These are phyloP conservation scores for Arabidopsis hybrid DNA, from an alignment of 441 rosid species.

Conservation along the genomic window DNA sequence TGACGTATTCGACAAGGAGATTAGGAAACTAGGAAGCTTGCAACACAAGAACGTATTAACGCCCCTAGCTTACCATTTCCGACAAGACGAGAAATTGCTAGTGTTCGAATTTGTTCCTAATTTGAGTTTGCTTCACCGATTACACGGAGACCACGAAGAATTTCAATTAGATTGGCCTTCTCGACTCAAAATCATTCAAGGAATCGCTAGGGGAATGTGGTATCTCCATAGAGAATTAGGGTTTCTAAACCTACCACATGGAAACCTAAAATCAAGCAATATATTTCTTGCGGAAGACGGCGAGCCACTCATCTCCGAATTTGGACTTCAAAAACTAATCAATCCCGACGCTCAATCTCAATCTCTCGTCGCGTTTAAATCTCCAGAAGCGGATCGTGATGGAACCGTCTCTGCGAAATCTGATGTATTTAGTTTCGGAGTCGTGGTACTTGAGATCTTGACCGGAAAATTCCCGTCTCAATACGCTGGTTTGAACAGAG, in stretches of 20 bases:
- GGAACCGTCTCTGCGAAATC: conserved; percentile 58
- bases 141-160: conserved; percentile 64
- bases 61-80: conserved; percentile 72
- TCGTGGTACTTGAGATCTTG: conserved; percentile 72
- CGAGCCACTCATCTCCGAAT: conserved; percentile 69
- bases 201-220: conserved; percentile 66
- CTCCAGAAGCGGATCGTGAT: conserved; percentile 58
- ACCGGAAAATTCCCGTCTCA: conserved; percentile 74
- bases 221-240: conserved; percentile 62
- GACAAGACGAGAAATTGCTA: conserved; percentile 72
- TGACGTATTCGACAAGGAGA: conserved; percentile 62
- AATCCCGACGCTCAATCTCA: conserved; percentile 40
- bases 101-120: conserved; percentile 62
- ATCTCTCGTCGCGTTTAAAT: conserved; percentile 58
- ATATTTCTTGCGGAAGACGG: conserved; percentile 57
- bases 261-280: conserved; percentile 85
- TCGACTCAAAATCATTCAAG: conserved; percentile 63
- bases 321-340: conserved; percentile 55
- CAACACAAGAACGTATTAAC: conserved; percentile 60
- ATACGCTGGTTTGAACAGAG: conserved; percentile 51
- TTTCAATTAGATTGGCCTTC: conserved; percentile 62
- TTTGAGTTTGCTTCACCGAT: conserved; percentile 66
- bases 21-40: conserved; percentile 57
- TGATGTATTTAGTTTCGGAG: conserved; percentile 81
- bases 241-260: conserved; percentile 66